Percentiles rank a stretch among this genome's conserved stretches.
phyloP scores from a whole-genome alignment of 495 filamentous ascomycete species.

The Friedmanniomyces simplex region DNA sequence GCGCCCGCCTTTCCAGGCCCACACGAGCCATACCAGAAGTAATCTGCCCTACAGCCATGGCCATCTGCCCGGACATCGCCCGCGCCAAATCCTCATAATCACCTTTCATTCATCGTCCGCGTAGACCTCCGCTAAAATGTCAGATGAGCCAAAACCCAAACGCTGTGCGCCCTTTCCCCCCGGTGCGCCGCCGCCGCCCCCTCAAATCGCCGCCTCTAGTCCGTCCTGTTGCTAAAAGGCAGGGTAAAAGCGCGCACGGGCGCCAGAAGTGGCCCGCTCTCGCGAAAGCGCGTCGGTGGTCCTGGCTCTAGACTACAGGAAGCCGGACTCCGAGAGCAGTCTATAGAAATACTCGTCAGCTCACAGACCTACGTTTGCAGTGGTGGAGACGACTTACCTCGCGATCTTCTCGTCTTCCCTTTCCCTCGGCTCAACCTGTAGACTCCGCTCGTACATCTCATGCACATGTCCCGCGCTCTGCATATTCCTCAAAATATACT shows the following conservation, averaged over 20 bases:
- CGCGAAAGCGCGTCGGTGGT: background rate
- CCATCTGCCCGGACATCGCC: background rate
- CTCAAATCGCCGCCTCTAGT: background rate
- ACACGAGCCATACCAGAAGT: background rate
- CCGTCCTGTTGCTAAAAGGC: conserved; percentile 1
- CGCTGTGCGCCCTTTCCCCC: background rate
- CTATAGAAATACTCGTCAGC: conserved; percentile 36
- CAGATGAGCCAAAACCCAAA: background rate
- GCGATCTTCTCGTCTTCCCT: conserved; percentile 92
- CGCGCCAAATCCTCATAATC: background rate
- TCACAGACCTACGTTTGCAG: background rate
- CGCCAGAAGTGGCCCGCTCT: background rate
- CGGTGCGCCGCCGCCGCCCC: background rate
- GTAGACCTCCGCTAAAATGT: background rate
- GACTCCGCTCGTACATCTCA: conserved; percentile 96
- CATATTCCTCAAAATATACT: conserved; percentile 94
- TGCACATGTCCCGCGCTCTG: conserved; percentile 88
- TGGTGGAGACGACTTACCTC: conserved; percentile 41
- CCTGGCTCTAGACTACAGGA: conserved; percentile 39
- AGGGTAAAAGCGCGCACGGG: conserved; percentile 2
- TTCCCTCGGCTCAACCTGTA: conserved; percentile 86
- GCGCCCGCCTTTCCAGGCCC: background rate
- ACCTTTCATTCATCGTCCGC: background rate
- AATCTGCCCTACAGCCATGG: background rate
- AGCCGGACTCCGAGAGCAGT: conserved; percentile 64